Base-by-base conservation (phyloP, 83 land plant genomes). In the Thuja plicata region DNA sequence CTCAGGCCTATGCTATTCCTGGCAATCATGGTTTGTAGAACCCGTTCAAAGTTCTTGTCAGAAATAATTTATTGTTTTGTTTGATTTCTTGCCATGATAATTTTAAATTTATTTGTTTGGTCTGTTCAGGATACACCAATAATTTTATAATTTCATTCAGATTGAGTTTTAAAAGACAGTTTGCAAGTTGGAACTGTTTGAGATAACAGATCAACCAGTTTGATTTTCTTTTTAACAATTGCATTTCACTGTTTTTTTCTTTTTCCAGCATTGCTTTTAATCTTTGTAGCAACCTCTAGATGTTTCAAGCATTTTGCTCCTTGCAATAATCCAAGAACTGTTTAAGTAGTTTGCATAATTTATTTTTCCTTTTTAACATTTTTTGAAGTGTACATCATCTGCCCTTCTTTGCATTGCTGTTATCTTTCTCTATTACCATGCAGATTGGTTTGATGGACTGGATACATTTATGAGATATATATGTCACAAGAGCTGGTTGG, bases 371-470 rank as follows among this genome's bases (percentile, higher is more conserved):
- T 7, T 74, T 15, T 50, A 70, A 34, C 8, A 62, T 74, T 76
- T 35, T 13, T 88, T 57, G n/a, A 32, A 40, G 12, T 74, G 87
- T 73, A 43, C 10, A 88, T 27, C 55, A 46, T 83, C 13, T n/a
- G 5, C 54, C 48, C 85, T 83, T 41, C 80, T 88, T 88, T 85
- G 38, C 46, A 79, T 34, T 86, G 74, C 2, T 88, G 88, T 55
- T n/a, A 27, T 89, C 32, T 48, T 24, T 45, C 70, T 84, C 88
- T 24, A 19, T 80, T 32, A 40, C 52, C 52, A 34, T 93, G 89
- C 95, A 98, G 99, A 98, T 89, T 98, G 99, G 99, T 98, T 98
- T 94, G 99, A 98, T 97, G 99, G 99, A 57, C 95, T 98, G 21
- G 93, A 98, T 71, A 97, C 99, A 24, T 98, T 95, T 88, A 95